phyloP scores from a whole-genome alignment of 202 grass and related monocot genomes.

The Brachypodium distachyon region DNA sequence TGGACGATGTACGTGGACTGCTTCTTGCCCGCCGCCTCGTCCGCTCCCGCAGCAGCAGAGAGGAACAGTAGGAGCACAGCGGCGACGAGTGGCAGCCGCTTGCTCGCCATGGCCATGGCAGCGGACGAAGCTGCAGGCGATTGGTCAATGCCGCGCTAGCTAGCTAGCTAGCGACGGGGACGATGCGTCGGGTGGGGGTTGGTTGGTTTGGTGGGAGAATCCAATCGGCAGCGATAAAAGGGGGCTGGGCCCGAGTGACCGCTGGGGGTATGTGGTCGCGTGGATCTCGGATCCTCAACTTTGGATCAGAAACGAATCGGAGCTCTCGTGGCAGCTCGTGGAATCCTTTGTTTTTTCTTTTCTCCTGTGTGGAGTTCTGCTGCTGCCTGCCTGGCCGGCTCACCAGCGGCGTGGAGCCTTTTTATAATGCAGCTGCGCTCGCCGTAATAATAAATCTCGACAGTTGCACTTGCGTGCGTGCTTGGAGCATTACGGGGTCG shows the following conservation, averaged over 20 bases:
- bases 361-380: neutral
- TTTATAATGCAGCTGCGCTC: neutral
- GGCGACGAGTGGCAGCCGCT: neutral
- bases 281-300: neutral
- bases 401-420: neutral
- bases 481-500: neutral
- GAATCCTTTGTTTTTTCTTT: no score
- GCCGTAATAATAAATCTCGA: no score
- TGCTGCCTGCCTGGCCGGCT: neutral
- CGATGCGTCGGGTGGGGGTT: no score
- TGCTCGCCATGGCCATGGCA: slow-evolving; percentile 16
- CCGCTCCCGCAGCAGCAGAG: accelerated
- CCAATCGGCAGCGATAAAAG: neutral
- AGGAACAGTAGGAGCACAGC: neutral
- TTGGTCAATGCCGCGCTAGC: slow-evolving; percentile 11
- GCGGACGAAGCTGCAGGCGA: neutral
- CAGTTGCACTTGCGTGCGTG: neutral
- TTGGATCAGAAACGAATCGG: neutral
- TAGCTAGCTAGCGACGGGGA: neutral
- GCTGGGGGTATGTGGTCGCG: neutral
- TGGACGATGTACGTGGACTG: slow-evolving; percentile 72
- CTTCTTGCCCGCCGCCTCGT: neutral
- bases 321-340: neutral
- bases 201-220: neutral
- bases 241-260: neutral